Percentiles rank a stretch among this genome's conserved stretches.
phyloP scores from a whole-genome alignment of 805 yeast genomes.

The Wickerhamiella parazyma region DNA sequence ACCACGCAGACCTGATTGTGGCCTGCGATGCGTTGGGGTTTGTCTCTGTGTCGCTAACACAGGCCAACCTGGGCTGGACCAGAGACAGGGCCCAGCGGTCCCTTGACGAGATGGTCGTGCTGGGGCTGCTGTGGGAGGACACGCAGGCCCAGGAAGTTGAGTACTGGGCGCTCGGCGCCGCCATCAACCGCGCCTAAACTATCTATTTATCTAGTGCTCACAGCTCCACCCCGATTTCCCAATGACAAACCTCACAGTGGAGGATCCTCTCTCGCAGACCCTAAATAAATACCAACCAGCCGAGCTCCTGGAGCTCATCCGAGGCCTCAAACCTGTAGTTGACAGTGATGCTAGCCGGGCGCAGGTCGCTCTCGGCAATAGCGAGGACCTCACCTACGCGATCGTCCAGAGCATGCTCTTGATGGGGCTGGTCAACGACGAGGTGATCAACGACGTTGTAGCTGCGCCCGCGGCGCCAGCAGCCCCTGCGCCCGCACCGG shows the following conservation, averaged over 20 bases:
- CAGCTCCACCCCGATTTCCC: too few relatives aligned
- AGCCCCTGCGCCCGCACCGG: slow-evolving; percentile 7
- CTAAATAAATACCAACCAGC: slow-evolving; percentile 37
- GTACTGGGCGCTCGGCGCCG: slow-evolving; percentile 23
- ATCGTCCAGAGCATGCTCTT: slow-evolving; percentile 53
- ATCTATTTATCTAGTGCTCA: too few relatives aligned
- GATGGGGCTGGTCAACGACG: slow-evolving; percentile 26
- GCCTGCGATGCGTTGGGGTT: slow-evolving; percentile 68
- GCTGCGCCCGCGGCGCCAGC: slow-evolving; percentile 10
- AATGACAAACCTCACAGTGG: slow-evolving; percentile 8
- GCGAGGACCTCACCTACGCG: slow-evolving; percentile 67
- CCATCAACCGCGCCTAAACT: too few relatives aligned
- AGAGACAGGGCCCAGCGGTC: slow-evolving; percentile 44
- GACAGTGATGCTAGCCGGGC: slow-evolving; percentile 45
- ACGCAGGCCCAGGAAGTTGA: slow-evolving; percentile 24
- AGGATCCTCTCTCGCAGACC: slow-evolving; percentile 34
- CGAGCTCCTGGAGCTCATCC: slow-evolving; percentile 36
- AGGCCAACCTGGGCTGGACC: slow-evolving; percentile 72
- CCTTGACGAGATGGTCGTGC: slow-evolving; percentile 64
- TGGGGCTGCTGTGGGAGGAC: slow-evolving; percentile 82
- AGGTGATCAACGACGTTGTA: slow-evolving; percentile 18
- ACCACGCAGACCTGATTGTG: slow-evolving; percentile 59
- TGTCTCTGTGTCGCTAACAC: slow-evolving; percentile 46
- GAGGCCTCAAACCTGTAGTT: slow-evolving; percentile 47
- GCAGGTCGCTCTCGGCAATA: slow-evolving; percentile 44